Conservation (phyloP, 2,329 filamentous ascomycete species). For the Didymella lethalis region DNA sequence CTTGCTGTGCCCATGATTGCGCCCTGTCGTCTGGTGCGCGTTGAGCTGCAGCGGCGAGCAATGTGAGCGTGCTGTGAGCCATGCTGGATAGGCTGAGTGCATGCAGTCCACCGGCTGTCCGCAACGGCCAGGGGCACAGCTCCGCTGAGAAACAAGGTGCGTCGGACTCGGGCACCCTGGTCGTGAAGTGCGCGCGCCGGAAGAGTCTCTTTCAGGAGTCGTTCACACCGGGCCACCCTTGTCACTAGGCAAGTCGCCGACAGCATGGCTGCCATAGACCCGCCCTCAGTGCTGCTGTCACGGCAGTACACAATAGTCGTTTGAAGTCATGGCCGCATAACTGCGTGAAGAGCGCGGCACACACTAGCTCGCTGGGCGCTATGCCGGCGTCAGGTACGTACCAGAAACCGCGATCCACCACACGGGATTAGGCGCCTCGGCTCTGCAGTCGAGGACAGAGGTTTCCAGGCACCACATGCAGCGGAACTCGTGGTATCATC, state of each 20-base stretch:
- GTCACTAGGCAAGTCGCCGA: conserved; percentile 30
- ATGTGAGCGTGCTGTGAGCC: neutral
- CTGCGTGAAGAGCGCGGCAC: conserved; percentile 34
- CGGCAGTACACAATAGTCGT: conserved; percentile 25
- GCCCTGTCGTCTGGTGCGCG: conserved; percentile 6
- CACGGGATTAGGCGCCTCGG: conserved; percentile 7
- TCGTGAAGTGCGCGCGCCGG: conserved; percentile 24
- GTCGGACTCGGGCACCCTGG: conserved; percentile 20
- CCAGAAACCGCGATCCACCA: conserved; percentile 18
- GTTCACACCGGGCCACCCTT: conserved; percentile 32
- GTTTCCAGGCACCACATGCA: conserved; percentile 7
- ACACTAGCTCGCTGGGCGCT: conserved; percentile 19
- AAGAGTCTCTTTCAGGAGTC: conserved; percentile 31
- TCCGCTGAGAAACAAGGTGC: conserved; percentile 15
- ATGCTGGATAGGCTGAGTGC: conserved; percentile 10
- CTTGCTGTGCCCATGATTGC: conserved; percentile 9
- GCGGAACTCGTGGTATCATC: conserved; percentile 18
- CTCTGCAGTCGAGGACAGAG: conserved; percentile 8
- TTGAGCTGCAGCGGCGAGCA: neutral
- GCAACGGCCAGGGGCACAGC: conserved; percentile 17
- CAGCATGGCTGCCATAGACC: conserved; percentile 22
- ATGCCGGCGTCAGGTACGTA: conserved; percentile 25
- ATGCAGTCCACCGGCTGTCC: conserved; percentile 12
- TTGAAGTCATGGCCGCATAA: conserved; percentile 39
- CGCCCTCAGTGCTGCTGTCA: conserved; percentile 7